Evolutionary conservation across 306 rosid species (phyloP).

Genomic region (Inga laurina): DNA sequence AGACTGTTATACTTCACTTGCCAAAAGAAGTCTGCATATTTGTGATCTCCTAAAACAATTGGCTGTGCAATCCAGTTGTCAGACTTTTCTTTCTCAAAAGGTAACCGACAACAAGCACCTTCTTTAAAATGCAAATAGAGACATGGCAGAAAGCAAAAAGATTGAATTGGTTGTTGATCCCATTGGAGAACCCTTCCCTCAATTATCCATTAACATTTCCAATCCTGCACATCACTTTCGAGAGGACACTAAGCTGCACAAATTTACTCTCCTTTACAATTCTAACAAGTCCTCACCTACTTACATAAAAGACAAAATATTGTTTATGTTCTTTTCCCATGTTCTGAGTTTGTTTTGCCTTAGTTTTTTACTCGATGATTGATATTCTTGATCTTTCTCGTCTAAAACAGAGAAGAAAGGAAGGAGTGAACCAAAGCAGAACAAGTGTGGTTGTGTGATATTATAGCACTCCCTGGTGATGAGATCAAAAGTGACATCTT

Average conservation of each 20-base stretch:
- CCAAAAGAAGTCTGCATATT: not conserved
- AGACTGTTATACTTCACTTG: not conserved
- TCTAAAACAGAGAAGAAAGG: conserved; percentile 75
- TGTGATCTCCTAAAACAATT: not conserved
- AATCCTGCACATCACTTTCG: not conserved
- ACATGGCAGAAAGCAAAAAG: conserved; percentile 11
- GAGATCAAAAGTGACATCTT: conserved; percentile 36
- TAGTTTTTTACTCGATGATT: not conserved
- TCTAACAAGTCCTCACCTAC: not conserved
- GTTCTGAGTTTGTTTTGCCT: not conserved
- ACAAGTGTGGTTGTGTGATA: conserved; percentile 76
- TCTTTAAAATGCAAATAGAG: not conserved
- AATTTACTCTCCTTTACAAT: not conserved
- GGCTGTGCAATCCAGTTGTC: conserved; percentile 6
- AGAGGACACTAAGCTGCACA: not conserved
- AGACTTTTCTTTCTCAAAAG: not conserved
- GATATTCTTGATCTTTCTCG: conserved; percentile 16
- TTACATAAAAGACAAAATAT: not conserved
- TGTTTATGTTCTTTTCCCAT: conserved; percentile 9
- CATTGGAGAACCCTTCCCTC: not conserved
- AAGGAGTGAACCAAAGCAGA: conserved; percentile 43
- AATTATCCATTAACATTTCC: not conserved
- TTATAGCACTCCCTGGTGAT: conserved; percentile 48
- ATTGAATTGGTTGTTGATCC: not conserved
- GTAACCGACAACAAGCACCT: not conserved